Percentiles rank a stretch among this genome's conserved stretches.
phyloP scores from a whole-genome alignment of 306 rosid species.

The Cercis canadensis region DNA sequence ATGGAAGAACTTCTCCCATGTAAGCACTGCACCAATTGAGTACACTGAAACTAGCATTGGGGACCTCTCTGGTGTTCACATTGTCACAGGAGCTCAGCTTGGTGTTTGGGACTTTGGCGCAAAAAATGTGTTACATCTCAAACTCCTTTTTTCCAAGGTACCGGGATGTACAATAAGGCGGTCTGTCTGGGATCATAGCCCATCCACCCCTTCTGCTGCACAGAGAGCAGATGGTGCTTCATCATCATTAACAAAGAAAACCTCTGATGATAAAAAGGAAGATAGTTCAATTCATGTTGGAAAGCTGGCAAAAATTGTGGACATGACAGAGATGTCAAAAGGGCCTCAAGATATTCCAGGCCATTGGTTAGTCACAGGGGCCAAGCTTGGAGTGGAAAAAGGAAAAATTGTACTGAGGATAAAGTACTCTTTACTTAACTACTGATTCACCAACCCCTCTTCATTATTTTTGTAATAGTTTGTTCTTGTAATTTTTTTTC shows the following conservation, averaged over 20 bases:
- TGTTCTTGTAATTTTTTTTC: slow-evolving; percentile 32
- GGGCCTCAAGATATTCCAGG: slow-evolving; percentile 99
- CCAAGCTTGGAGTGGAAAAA: slow-evolving; percentile 97
- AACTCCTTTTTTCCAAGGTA: slow-evolving; percentile 91
- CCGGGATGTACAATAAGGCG: slow-evolving; percentile 96
- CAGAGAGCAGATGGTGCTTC: slow-evolving; percentile 74
- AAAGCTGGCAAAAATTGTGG: slow-evolving; percentile 84
- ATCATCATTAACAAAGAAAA: slow-evolving; percentile 62
- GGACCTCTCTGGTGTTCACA: slow-evolving; percentile 94
- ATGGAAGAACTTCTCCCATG: slow-evolving; percentile 99
- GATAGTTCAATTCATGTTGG: slow-evolving; percentile 66
- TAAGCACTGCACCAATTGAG: slow-evolving; percentile 98
- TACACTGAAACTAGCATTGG: slow-evolving; percentile 85
- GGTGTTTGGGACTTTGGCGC: slow-evolving; percentile 99
- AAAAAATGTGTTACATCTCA: slow-evolving; percentile 89
- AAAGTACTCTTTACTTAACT: slow-evolving; percentile 88
- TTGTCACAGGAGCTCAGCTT: slow-evolving; percentile 97
- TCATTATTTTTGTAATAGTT: background rate
- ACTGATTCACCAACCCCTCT: slow-evolving; percentile 49
- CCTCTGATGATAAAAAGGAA: slow-evolving; percentile 78
- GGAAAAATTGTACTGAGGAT: slow-evolving; percentile 87
- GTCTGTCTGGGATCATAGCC: slow-evolving; percentile 98
- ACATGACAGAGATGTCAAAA: slow-evolving; percentile 90
- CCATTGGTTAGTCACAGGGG: slow-evolving; percentile 99
- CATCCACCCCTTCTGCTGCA: slow-evolving; percentile 51